Percentiles rank a stretch among this genome's conserved stretches.
Conservation (phyloP, 148 eudicot species). For the Hydrangea macrophylla region DNA sequence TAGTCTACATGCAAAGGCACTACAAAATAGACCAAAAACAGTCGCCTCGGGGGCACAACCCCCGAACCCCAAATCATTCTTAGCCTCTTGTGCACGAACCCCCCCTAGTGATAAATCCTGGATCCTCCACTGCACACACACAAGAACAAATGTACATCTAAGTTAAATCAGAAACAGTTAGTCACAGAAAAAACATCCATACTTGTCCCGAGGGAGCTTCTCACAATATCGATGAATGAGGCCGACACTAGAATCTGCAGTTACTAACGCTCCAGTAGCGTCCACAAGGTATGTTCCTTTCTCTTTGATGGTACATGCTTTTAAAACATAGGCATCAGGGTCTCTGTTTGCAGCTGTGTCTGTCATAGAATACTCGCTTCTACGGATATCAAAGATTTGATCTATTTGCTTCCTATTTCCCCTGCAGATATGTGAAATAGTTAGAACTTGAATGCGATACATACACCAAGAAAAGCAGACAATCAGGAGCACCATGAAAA, state of each 20-base stretch:
- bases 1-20: too few relatives aligned
- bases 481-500: neutral
- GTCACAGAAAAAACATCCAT: slow-evolving; percentile 12
- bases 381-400: slow-evolving; percentile 32
- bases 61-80: too few relatives aligned
- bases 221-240: slow-evolving; percentile 41
- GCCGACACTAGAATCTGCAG: slow-evolving; percentile 43
- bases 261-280: slow-evolving; percentile 45
- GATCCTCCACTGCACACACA: too few relatives aligned
- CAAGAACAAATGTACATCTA: too few relatives aligned
- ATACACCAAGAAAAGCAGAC: neutral
- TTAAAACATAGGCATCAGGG: slow-evolving; percentile 22
- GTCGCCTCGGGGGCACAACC: too few relatives aligned
- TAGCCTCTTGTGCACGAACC: too few relatives aligned
- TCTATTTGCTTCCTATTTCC: slow-evolving; percentile 56
- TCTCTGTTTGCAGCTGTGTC: slow-evolving; percentile 41
- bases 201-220: slow-evolving; percentile 49
- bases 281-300: slow-evolving; percentile 34
- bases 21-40: too few relatives aligned
- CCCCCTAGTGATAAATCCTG: too few relatives aligned
- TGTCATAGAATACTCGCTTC: slow-evolving; percentile 38
- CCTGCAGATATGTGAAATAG: slow-evolving; percentile 28
- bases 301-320: slow-evolving; percentile 29
- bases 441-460: neutral
- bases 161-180: too few relatives aligned